phyloP scores from a whole-genome alignment of 2,329 filamentous ascomycete species.

The Alternaria longipes region DNA sequence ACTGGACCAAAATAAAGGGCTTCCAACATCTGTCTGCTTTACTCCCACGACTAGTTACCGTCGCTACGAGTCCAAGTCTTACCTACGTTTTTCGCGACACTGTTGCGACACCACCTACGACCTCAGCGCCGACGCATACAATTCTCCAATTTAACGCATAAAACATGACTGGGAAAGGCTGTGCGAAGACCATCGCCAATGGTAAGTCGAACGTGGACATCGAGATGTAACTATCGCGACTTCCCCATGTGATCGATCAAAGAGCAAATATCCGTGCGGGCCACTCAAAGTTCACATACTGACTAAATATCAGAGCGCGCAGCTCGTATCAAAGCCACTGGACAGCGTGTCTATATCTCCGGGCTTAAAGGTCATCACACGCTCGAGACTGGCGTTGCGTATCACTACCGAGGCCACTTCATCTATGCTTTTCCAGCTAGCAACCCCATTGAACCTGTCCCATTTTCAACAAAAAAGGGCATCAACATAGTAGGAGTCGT shows the following conservation, averaged over 20 bases:
- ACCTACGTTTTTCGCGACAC: not conserved
- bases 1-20: not conserved
- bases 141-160: not conserved
- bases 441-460: slow-evolving; percentile 33
- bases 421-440: slow-evolving; percentile 30
- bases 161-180: not conserved
- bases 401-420: slow-evolving; percentile 44
- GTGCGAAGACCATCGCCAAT: not conserved
- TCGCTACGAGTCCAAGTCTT: not conserved
- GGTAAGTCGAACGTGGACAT: not conserved
- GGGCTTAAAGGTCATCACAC: slow-evolving; percentile 32
- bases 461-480: slow-evolving; percentile 30
- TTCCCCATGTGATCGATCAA: not conserved
- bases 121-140: not conserved
- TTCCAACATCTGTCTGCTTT: not conserved
- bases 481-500: slow-evolving; percentile 26
- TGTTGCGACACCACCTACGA: not conserved
- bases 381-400: slow-evolving; percentile 36
- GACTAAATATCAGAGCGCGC: not conserved
- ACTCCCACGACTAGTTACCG: not conserved
- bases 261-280: not conserved
- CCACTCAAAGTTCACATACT: not conserved
- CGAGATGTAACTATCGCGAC: not conserved
- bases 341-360: slow-evolving; percentile 37
- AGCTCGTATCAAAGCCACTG: slow-evolving; percentile 17